A percentile compares a stretch with the other conserved stretches of the same genome.
phyloP scores from a whole-genome alignment of 2,329 filamentous ascomycete species.

The Ophiobolus disseminans region DNA sequence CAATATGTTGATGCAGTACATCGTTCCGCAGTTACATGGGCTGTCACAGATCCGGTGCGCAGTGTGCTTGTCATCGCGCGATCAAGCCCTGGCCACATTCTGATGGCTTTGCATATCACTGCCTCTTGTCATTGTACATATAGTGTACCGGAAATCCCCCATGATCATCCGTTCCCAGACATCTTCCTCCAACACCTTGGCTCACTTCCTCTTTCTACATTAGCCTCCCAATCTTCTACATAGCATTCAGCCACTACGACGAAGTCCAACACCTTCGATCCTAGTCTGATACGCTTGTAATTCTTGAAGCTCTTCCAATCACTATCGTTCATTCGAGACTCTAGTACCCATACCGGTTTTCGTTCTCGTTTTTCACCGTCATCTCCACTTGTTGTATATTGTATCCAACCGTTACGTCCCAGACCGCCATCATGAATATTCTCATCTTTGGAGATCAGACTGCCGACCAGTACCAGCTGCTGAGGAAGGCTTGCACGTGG shows the following conservation, averaged over 20 bases:
- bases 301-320: constrained; percentile 6
- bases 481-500: constrained; percentile 58
- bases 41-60: constrained; percentile 48
- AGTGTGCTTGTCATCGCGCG: constrained; percentile 46
- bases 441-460: constrained; percentile 77
- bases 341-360: constrained; percentile 2
- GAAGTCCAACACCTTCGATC: constrained; percentile 20
- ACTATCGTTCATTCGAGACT: constrained; percentile 1
- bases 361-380: neutral
- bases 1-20: constrained; percentile 51
- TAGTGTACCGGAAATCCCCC: constrained; percentile 38
- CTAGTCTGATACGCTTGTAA: constrained; percentile 16
- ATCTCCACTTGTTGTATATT: neutral
- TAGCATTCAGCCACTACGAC: constrained; percentile 14
- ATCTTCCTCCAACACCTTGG: constrained; percentile 36
- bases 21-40: constrained; percentile 49
- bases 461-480: constrained; percentile 68
- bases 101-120: constrained; percentile 31
- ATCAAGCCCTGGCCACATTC: constrained; percentile 39
- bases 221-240: constrained; percentile 17
- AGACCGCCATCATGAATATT: constrained; percentile 50
- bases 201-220: constrained; percentile 21
- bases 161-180: constrained; percentile 26
- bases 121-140: constrained; percentile 46
- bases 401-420: neutral